Conservation (phyloP, 768 basidiomycete genomes). For the Hygrocybe coccinea region DNA sequence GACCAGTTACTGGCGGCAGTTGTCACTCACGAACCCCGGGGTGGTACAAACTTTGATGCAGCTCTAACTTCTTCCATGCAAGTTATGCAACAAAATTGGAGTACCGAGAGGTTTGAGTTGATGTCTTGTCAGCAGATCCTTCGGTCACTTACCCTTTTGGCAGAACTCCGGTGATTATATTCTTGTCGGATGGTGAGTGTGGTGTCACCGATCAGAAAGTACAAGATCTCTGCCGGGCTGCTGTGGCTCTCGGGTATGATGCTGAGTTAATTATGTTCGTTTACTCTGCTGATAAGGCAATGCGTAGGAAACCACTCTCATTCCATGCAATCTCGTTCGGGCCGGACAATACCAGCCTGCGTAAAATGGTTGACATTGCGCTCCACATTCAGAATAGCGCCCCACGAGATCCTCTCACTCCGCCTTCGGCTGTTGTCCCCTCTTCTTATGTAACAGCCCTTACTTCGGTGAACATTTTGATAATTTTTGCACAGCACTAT, state of each 20-base stretch:
- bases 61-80: constrained; percentile 33
- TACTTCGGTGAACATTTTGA: constrained; percentile 47
- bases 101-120: constrained; percentile 40
- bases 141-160: constrained; percentile 13
- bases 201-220: constrained; percentile 32
- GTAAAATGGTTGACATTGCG: constrained; percentile 51
- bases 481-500: neutral
- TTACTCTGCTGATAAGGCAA: constrained; percentile 21
- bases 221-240: constrained; percentile 38
- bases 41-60: constrained; percentile 41
- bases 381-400: constrained; percentile 41
- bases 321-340: constrained; percentile 61
- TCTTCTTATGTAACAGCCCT: constrained; percentile 50
- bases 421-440: constrained; percentile 30
- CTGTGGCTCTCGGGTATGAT: constrained; percentile 43
- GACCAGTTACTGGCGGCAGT: constrained; percentile 37
- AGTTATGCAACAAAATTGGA: constrained; percentile 45
- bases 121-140: too few relatives aligned
- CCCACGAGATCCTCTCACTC: constrained; percentile 36
- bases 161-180: constrained; percentile 49
- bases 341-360: constrained; percentile 27
- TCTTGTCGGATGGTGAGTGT: constrained; percentile 54
- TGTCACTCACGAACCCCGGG: constrained; percentile 21
- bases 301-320: constrained; percentile 46
- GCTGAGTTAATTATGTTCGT: neutral